phyloP scores from a whole-genome alignment of 371 early-diverging fungal species.

The Mucor racemosus region DNA sequence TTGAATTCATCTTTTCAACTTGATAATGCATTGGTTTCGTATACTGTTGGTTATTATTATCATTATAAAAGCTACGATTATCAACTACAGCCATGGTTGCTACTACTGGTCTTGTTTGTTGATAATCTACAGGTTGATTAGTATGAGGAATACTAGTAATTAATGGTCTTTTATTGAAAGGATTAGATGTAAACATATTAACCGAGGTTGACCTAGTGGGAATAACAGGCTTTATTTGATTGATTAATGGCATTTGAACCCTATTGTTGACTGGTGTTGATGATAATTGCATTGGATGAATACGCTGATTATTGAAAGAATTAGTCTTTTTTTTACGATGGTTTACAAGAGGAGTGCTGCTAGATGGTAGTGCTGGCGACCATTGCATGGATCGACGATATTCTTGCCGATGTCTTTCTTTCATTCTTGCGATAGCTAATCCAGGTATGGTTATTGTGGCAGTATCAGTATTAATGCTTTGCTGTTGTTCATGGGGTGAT shows the following conservation, averaged over 20 bases:
- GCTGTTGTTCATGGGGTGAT: neutral
- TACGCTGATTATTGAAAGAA: neutral
- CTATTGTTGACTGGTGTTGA: neutral
- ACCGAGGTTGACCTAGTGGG: neutral
- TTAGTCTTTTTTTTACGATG: neutral
- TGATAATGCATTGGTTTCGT: neutral
- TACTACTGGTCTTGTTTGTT: neutral
- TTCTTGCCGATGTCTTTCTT: conserved; percentile 29
- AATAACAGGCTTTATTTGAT: neutral
- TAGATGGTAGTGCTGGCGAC: neutral
- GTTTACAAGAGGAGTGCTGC: neutral
- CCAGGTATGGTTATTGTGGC: neutral
- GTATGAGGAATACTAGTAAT: neutral
- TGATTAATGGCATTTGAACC: neutral
- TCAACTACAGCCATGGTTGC: neutral
- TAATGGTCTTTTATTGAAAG: neutral
- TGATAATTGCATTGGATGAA: neutral
- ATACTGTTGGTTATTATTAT: neutral
- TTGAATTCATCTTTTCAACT: neutral
- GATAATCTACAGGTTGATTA: neutral
- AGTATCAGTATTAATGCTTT: neutral
- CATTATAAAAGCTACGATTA: neutral
- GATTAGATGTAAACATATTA: neutral
- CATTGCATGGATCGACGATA: conserved; percentile 14
- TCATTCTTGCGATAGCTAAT: conserved; percentile 19